Percentiles rank a stretch among this genome's conserved stretches.
Evolutionary conservation across 768 basidiomycete species (phyloP).

Genomic region (Mycena alexandri): DNA sequence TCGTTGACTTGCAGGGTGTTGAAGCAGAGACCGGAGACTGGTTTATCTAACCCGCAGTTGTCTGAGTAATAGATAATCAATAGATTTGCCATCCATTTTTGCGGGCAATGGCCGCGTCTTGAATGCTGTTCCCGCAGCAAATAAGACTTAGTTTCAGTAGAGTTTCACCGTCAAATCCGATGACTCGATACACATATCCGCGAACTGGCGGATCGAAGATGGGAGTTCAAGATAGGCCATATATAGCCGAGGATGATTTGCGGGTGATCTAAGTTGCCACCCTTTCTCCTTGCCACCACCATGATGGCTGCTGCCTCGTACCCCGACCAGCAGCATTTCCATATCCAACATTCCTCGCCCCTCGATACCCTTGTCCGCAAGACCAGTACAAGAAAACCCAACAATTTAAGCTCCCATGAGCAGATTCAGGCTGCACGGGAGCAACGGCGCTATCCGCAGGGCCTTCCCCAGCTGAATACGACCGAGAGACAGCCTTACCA

Average conservation of each 20-base stretch:
- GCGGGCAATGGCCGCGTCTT: neutral
- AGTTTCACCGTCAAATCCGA: neutral
- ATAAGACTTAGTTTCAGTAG: neutral
- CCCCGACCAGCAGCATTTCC: slow-evolving; percentile 32
- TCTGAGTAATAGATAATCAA: too few species aligned
- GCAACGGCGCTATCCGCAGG: slow-evolving; percentile 47
- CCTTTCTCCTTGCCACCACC: neutral
- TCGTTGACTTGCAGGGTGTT: too few species aligned
- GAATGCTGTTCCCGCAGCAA: neutral
- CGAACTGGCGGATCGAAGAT: neutral
- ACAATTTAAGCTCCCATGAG: neutral
- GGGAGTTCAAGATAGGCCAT: neutral
- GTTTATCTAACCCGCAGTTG: too few species aligned
- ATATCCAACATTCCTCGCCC: slow-evolving; percentile 56
- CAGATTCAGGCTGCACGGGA: slow-evolving; percentile 23
- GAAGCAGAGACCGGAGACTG: too few species aligned
- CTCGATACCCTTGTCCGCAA: slow-evolving; percentile 61
- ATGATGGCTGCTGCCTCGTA: slow-evolving; percentile 39
- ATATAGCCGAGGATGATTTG: neutral
- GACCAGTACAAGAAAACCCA: slow-evolving; percentile 52
- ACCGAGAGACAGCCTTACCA: slow-evolving; percentile 33
- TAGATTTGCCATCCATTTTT: too few species aligned
- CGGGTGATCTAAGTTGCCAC: neutral
- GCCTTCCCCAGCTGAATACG: slow-evolving; percentile 39
- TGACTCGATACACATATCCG: neutral